Base-by-base conservation (phyloP, 768 basidiomycete species). In the Tubosaeta sp. region DNA sequence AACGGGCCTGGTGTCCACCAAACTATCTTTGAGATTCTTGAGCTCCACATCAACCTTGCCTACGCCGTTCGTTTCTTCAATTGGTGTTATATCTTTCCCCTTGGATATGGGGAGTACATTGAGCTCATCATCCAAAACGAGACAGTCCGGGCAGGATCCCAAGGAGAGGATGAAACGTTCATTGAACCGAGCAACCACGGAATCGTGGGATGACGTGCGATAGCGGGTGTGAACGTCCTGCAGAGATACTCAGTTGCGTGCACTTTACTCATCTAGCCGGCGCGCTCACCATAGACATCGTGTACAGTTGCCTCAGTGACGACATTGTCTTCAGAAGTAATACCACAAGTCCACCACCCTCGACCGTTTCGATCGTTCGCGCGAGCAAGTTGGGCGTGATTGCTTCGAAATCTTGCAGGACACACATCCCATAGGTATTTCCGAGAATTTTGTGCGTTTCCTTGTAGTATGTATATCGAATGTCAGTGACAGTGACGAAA, bases 391-490 rank as follows among this genome's bases (percentile, higher is more conserved):
- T 99, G 14, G 96, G 96, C 2, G 96, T 99, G 54, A 99, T 83
- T 5, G 96, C 95, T 66, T 99, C 96, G 57, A 98, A 99, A 63
- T 98, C 96, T 70, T 98, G 96, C 44, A 99, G 73, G 1, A 98
- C 82, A 53, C 90, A 85, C 93, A 98, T 97, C 38, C 95, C 95
- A 68, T 88, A 98, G 0, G 96, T 99, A 65, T 97, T 90, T 59
- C 95, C 96, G 31, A 99, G 82, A 56, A 97, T 92, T 71, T 95
- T 96, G 44, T 94, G 84, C 1, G 94, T 93, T 61, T 97, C 95
- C 67, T 96, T 96, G 76, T 97, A 98, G 74, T 97, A 94, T 84
- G 90, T 93, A 75, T 99, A 99, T 49, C 95, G 86, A 52, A 99
- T 97, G 67, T 99, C 95, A 4, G 95, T 98, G n/a, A 97, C 94